Evolutionary conservation across 306 rosid species (phyloP).

Genomic region (Cercis canadensis): DNA sequence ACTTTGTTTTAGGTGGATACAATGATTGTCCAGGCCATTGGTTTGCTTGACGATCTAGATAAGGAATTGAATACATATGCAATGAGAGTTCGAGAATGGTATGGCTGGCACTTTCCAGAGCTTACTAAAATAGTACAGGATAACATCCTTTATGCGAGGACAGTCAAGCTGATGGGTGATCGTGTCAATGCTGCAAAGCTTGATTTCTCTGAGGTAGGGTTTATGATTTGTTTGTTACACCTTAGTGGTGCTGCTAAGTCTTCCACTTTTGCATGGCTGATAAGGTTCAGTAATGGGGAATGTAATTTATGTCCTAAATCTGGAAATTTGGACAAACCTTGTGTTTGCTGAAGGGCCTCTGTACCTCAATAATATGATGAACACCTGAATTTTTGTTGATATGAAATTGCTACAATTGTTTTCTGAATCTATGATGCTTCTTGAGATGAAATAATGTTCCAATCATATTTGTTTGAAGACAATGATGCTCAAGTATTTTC

Average conservation of each 20-base stretch:
- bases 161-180: constrained; percentile 93
- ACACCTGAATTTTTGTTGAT: too few species aligned
- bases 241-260: not conserved
- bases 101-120: constrained; percentile 99
- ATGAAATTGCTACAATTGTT: too few species aligned
- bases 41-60: constrained; percentile 96
- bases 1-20: constrained; percentile 75
- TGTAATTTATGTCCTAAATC: not conserved
- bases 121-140: constrained; percentile 85
- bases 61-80: constrained; percentile 95
- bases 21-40: constrained; percentile 96
- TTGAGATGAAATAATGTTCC: too few species aligned
- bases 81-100: constrained; percentile 98
- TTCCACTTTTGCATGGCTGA: not conserved
- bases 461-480: too few species aligned
- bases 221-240: not conserved
- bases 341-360: not conserved
- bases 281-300: not conserved
- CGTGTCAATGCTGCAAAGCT: constrained; percentile 80
- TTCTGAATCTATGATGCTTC: too few species aligned
- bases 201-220: constrained; percentile 87
- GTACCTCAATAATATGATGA: too few species aligned
- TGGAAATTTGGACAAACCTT: not conserved
- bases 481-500: not conserved
- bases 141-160: constrained; percentile 80